Conservation (phyloP, 495 filamentous ascomycete genomes). For the Pyronema domesticum region DNA sequence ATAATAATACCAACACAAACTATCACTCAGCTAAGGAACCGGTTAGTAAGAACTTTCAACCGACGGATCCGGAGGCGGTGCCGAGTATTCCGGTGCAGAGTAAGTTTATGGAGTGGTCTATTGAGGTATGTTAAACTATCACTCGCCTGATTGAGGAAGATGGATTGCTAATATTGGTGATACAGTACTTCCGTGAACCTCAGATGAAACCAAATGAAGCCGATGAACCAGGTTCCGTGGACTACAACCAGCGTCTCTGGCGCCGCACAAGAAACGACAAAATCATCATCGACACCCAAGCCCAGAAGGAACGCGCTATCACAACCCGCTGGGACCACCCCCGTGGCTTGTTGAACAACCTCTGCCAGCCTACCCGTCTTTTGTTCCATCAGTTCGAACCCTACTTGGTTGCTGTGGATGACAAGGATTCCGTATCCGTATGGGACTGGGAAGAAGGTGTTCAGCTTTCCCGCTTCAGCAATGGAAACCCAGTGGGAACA, state of each 20-base stretch:
- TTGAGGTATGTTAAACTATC: constrained; percentile 40
- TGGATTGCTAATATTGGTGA: constrained; percentile 6
- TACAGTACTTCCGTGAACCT: constrained; percentile 83
- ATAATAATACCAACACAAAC: constrained; percentile 34
- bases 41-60: constrained; percentile 50
- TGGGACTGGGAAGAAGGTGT: constrained; percentile 77
- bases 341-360: constrained; percentile 63
- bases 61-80: constrained; percentile 35
- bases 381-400: constrained; percentile 96
- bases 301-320: constrained; percentile 71
- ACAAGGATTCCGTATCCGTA: constrained; percentile 68
- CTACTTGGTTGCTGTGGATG: constrained; percentile 84
- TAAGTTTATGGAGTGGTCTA: constrained; percentile 83
- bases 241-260: constrained; percentile 94
- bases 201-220: constrained; percentile 95
- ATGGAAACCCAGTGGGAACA: constrained; percentile 76
- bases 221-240: constrained; percentile 89
- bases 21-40: constrained; percentile 66
- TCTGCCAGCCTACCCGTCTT: constrained; percentile 74
- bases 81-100: constrained; percentile 59
- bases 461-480: constrained; percentile 70
- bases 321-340: constrained; percentile 68
- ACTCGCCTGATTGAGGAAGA: background rate
- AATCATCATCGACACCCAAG: constrained; percentile 79
- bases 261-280: constrained; percentile 78